Percentiles rank a stretch among this genome's conserved stretches.
Conservation (phyloP, 208 protist genomes). For the Crithidia brevicula region DNA sequence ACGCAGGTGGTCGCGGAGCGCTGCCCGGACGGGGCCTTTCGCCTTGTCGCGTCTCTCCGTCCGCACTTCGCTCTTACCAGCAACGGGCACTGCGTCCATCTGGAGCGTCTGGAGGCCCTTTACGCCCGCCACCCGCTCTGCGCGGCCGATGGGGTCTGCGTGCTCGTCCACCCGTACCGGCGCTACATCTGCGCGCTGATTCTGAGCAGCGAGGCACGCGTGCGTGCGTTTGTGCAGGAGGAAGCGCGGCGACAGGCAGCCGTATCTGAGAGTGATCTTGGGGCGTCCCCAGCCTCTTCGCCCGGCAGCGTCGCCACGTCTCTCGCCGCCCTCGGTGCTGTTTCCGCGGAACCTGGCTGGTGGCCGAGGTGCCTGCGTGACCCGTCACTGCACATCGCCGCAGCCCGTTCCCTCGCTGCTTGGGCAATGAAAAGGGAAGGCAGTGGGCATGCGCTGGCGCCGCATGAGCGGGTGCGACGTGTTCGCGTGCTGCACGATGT, state of each 20-base stretch:
- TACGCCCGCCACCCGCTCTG: conserved; percentile 61
- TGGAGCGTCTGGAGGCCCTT: conserved; percentile 69
- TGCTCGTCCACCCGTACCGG: conserved; percentile 72
- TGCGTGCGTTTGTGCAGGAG: conserved; percentile 25
- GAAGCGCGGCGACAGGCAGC: neutral
- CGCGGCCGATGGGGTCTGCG: conserved; percentile 42
- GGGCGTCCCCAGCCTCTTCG: too few species aligned
- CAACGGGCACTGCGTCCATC: conserved; percentile 58
- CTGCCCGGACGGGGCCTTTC: conserved; percentile 49
- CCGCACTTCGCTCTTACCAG: conserved; percentile 68
- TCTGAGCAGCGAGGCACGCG: conserved; percentile 36
- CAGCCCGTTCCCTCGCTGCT: conserved; percentile 40
- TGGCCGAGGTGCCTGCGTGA: conserved; percentile 59
- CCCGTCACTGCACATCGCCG: conserved; percentile 39
- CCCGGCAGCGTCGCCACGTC: too few species aligned
- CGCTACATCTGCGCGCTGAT: conserved; percentile 71
- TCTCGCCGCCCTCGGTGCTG: neutral
- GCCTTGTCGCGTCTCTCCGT: conserved; percentile 64
- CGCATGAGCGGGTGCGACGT: conserved; percentile 42
- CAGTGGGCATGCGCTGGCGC: neutral
- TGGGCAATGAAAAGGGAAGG: conserved; percentile 13
- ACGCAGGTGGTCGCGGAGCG: conserved; percentile 78
- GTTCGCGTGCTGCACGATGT: conserved; percentile 70
- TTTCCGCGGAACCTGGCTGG: neutral
- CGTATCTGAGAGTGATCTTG: neutral